phyloP scores from a whole-genome alignment of 148 eudicot species.

The Camellia lanceoleosa region DNA sequence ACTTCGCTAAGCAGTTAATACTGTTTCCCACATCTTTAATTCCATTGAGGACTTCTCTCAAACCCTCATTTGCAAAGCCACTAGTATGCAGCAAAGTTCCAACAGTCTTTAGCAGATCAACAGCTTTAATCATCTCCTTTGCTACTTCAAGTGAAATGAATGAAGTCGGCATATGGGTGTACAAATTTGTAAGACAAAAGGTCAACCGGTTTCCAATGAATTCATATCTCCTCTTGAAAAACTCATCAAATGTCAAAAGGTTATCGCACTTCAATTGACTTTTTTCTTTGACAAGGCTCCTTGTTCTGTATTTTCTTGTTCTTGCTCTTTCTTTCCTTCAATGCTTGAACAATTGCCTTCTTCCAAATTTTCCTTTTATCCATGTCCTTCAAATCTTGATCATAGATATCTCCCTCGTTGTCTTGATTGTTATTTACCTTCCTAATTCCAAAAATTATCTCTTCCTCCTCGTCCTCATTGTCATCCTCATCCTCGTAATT shows the following conservation, averaged over 20 bases:
- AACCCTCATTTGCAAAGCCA: conserved; percentile 1
- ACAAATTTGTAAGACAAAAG: conserved; percentile 29
- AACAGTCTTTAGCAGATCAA: conserved; percentile 27
- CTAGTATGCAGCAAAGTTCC: conserved; percentile 3
- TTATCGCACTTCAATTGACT: not conserved
- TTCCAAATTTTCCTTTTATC: conserved; percentile 10
- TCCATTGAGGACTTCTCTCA: conserved; percentile 18
- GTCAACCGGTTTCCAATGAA: conserved; percentile 21
- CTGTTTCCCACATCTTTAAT: conserved; percentile 1
- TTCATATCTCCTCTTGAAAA: conserved; percentile 13
- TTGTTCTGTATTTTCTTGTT: conserved; percentile 2
- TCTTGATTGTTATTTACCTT: not conserved
- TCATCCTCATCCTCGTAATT: too few relatives aligned
- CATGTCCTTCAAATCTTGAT: not conserved
- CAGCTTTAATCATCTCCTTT: conserved; percentile 13
- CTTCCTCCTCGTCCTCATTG: too few relatives aligned
- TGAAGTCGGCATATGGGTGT: conserved; percentile 58
- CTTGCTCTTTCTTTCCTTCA: conserved; percentile 23
- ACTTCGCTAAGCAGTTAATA: not conserved
- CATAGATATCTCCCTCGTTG: not conserved
- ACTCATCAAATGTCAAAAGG: too few relatives aligned
- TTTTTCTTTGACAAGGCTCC: not conserved
- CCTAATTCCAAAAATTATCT: too few relatives aligned
- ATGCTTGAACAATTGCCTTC: conserved; percentile 17
- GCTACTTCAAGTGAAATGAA: too few relatives aligned